phyloP scores from a whole-genome alignment of 1,139 yeast genomes.

The Yamadazyma membranifaciens region DNA sequence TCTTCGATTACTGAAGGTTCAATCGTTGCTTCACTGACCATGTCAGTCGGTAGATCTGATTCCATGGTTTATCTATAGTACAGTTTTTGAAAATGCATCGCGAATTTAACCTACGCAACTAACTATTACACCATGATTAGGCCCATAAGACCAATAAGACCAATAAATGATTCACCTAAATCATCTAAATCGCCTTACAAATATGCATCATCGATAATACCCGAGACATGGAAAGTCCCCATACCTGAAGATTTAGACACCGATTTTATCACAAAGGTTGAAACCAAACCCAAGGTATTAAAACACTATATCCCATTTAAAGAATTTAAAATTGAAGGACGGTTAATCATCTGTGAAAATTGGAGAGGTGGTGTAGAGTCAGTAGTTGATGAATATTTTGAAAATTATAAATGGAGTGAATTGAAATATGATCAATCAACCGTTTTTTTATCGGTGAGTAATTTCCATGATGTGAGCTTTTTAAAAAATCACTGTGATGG shows the following conservation, averaged over 20 bases:
- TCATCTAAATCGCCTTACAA: constrained; percentile 1
- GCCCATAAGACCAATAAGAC: constrained; percentile 4
- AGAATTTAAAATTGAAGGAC: constrained; percentile 1
- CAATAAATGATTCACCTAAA: constrained; percentile 3
- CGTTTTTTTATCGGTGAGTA: too few species aligned
- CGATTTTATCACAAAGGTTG: constrained; percentile 21
- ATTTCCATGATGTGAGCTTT: too few species aligned
- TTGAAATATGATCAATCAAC: constrained; percentile 10
- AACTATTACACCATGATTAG: neutral
- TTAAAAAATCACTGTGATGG: constrained; percentile 2
- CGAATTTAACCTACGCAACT: constrained; percentile 2
- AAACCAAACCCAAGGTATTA: constrained; percentile 11
- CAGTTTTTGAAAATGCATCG: constrained; percentile 6
- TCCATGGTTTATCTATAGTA: constrained; percentile 4
- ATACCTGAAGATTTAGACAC: constrained; percentile 23
- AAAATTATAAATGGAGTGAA: constrained; percentile 13
- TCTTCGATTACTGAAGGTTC: constrained; percentile 7
- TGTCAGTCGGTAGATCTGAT: constrained; percentile 9
- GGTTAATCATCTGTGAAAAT: constrained; percentile 33
- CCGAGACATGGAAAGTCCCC: constrained; percentile 19
- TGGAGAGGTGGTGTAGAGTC: constrained; percentile 36
- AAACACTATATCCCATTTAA: constrained; percentile 4
- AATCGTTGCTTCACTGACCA: constrained; percentile 6
- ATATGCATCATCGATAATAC: constrained; percentile 8
- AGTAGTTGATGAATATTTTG: constrained; percentile 16